Base-by-base conservation (phyloP, 331 rosid species). In the Quercus phellos region DNA sequence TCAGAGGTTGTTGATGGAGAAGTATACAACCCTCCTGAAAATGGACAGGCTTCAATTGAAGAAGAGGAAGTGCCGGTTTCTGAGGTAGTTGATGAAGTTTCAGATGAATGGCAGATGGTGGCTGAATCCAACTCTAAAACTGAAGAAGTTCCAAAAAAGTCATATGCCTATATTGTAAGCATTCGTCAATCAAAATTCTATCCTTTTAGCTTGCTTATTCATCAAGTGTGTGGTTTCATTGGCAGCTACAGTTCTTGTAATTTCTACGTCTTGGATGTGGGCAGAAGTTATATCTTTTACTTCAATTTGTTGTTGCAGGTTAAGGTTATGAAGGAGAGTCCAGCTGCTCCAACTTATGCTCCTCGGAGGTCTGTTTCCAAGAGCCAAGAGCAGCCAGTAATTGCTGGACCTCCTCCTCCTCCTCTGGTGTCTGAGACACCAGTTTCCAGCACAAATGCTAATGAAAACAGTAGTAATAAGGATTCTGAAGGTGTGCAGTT, bases 111-210 rank as follows among this genome's bases (percentile, higher is more conserved):
- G 27, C 87, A 74, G 73, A 69, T 72, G 64, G 83, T 86, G 80
- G 76, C 83, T 77, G 94, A 82, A 51, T 74, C 82, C 34, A 54
- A 81, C 43, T 77, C 93, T 66, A 81, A 77, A 75, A 76, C 70
- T 69, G 98, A 93, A 84, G 88, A 81, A 64, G 77, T 60, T 10
- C 94, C 90, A 0, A 93, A 93, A 88, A 87, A 87, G 84, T 91
- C 98, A 13, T 93, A 93, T 84, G 98, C 98, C 78, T 90, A 79
- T 51, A 91, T 93, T 80, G 97, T 93, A 55, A 89, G 97, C 81
- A 30, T 80, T 51, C 58, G 71, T 76, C 73, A 26, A 77, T 68
- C 70, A 66, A 64, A 58, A 54, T 68, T 53, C 24, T 38, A 18
- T 70, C 4, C 60, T 32, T 82, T 19, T 56, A 16, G 68, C 6